Evolutionary conservation across 345 rosid species (phyloP).

Genomic region (Angophora floribunda): DNA sequence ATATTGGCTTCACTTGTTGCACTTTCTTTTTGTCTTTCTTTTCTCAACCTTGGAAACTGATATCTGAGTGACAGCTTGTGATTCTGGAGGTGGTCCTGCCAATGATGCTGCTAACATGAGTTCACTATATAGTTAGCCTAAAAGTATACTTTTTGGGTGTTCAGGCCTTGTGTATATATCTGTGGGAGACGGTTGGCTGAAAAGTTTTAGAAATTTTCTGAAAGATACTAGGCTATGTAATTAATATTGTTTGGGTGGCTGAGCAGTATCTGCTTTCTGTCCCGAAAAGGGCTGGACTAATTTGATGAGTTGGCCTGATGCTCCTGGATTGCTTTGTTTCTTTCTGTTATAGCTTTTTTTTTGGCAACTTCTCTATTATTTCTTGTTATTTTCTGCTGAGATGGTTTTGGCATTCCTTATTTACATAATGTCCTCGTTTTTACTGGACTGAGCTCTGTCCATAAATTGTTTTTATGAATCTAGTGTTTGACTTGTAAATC

Average conservation of each 20-base stretch:
- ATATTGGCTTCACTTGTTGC: background rate
- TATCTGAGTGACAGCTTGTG: background rate
- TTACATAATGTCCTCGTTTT: background rate
- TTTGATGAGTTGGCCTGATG: background rate
- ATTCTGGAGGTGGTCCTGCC: background rate
- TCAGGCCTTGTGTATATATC: background rate
- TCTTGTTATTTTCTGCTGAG: background rate
- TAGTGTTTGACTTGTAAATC: constrained; percentile 3
- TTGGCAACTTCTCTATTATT: background rate
- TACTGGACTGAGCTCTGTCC: background rate
- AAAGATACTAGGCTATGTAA: background rate
- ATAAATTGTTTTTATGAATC: background rate
- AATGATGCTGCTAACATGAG: background rate
- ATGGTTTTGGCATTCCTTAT: background rate
- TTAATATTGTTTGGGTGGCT: background rate
- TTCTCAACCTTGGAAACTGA: background rate
- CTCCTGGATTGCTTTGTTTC: background rate
- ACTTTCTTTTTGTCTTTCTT: background rate
- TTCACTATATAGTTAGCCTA: background rate
- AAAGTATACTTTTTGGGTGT: background rate
- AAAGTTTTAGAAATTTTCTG: background rate
- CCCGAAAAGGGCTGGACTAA: background rate
- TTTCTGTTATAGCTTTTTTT: background rate
- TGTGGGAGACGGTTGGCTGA: background rate
- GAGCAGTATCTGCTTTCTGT: background rate